Percentiles rank a stretch among this genome's conserved stretches.
Conservation (phyloP, 2,329 filamentous ascomycete genomes). For the Tolypocladium tropicale region DNA sequence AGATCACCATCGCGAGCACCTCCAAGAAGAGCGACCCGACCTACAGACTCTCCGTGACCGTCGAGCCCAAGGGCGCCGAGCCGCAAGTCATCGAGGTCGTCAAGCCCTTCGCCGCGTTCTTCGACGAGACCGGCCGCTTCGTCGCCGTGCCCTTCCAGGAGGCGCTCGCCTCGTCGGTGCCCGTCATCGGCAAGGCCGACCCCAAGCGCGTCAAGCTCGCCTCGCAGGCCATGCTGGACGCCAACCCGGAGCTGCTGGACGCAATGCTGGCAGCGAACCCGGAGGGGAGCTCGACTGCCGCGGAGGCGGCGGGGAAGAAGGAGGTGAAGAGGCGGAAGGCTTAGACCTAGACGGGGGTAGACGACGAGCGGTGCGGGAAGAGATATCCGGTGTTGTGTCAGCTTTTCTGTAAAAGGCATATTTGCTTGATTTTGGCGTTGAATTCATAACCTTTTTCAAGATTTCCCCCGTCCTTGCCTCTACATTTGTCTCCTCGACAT, state of each 20-base stretch:
- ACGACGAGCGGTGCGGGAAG: neutral
- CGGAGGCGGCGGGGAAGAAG: conserved; percentile 26
- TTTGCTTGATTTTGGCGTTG: neutral
- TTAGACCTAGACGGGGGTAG: conserved; percentile 8
- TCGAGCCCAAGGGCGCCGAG: conserved; percentile 29
- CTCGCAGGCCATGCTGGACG: conserved; percentile 25
- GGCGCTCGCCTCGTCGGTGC: conserved; percentile 59
- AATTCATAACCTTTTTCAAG: neutral
- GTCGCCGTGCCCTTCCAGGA: conserved; percentile 68
- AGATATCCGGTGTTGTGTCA: neutral
- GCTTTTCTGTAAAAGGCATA: neutral
- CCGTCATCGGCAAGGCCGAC: conserved; percentile 55
- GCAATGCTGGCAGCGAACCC: conserved; percentile 30
- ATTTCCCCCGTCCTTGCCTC: too few species aligned
- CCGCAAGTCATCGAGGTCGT: conserved; percentile 41
- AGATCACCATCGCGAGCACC: conserved; percentile 65
- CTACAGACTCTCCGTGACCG: conserved; percentile 64
- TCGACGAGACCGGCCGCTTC: conserved; percentile 63
- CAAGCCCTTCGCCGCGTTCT: conserved; percentile 64
- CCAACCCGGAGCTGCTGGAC: conserved; percentile 37
- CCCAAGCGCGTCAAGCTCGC: conserved; percentile 40
- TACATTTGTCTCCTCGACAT: neutral
- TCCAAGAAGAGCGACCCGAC: conserved; percentile 71
- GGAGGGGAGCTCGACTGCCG: conserved; percentile 17
- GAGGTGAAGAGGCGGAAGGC: conserved; percentile 37